Base-by-base conservation (phyloP, 257 asterid species). In the Haberlea rhodopensis region DNA sequence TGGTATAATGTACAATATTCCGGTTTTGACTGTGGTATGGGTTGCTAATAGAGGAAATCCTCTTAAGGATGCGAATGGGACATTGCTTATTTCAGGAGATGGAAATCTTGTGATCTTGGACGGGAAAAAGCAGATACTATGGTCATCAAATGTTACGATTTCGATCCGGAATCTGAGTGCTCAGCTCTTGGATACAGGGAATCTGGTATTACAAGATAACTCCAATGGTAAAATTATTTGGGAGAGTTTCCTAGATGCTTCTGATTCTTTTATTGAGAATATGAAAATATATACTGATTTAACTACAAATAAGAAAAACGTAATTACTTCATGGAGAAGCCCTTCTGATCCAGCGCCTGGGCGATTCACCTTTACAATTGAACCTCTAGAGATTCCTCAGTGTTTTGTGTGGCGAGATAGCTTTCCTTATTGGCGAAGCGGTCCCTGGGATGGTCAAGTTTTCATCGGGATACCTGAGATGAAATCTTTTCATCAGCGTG, bases 31-130 rank as follows among this genome's bases (percentile, higher is more conserved):
- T n/a, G 57, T 76, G 10, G 65, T 79, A 1, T 83, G 94, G 94
- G 86, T 83, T 8, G 90, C 90, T 8, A 83, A 86, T 32, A 73
- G 85, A 13, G 20, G 78, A 5, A 78, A 19, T 1, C 88, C 90
- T 53, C 70, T 67, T 8, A 61, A 19, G 1, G 73, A 23, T 70
- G 83, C 46, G 43, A 21, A 10, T 43, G 84, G 60, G 7, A 22
- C 11, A 59, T 40, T 21, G 73, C 80, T 25, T 58, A 26, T 52
- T 26, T 80, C 71, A 57, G 26, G 31, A 60, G n/a, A n/a, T n/a
- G n/a, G n/a, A n/a, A n/a, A n/a, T n/a, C n/a, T n/a, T n/a, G n/a
- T n/a, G n/a, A n/a, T 86, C 40, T 40, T 69, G 26, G 74, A 84
- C 60, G 78, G 84, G 27, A 27, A 52, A 15, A 73, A 63, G 4